Conservation (phyloP, 2,329 filamentous ascomycete species). For the Nannizziopsis arthrosporioides region DNA sequence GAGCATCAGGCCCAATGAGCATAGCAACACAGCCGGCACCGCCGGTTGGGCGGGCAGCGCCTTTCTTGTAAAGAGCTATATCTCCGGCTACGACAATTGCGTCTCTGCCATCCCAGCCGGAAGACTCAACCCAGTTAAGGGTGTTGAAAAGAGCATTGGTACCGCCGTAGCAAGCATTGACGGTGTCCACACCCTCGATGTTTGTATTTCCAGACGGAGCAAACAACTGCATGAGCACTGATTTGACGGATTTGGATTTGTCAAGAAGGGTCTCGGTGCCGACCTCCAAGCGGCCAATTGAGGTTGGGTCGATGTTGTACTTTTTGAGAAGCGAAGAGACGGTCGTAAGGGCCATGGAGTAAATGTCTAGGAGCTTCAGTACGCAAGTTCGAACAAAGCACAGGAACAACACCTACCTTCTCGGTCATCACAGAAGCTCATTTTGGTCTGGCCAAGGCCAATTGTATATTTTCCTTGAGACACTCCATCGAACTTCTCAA, state of each 20-base stretch:
- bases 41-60: conserved; percentile 62
- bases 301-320: conserved; percentile 67
- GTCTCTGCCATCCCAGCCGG: conserved; percentile 70
- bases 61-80: conserved; percentile 71
- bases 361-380: conserved; percentile 53
- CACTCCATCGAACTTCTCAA: conserved; percentile 80
- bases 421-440: conserved; percentile 83
- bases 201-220: conserved; percentile 58
- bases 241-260: conserved; percentile 78
- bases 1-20: conserved; percentile 62
- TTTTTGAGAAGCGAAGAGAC: conserved; percentile 67
- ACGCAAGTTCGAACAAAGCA: background rate
- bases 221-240: conserved; percentile 70
- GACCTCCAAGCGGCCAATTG: conserved; percentile 65
- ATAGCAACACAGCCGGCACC: conserved; percentile 64
- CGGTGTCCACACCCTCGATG: conserved; percentile 64
- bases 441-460: conserved; percentile 80
- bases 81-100: conserved; percentile 66
- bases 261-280: conserved; percentile 70
- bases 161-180: conserved; percentile 73
- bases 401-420: conserved; percentile 49
- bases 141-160: conserved; percentile 69
- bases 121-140: conserved; percentile 73
- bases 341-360: conserved; percentile 70
- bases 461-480: conserved; percentile 78